Evolutionary conservation across 228 moss, liverwort and hornwort genomes (phyloP), one percentile per base, ranked within the genome.

Genomic region (Sphagnum fallax): DNA sequence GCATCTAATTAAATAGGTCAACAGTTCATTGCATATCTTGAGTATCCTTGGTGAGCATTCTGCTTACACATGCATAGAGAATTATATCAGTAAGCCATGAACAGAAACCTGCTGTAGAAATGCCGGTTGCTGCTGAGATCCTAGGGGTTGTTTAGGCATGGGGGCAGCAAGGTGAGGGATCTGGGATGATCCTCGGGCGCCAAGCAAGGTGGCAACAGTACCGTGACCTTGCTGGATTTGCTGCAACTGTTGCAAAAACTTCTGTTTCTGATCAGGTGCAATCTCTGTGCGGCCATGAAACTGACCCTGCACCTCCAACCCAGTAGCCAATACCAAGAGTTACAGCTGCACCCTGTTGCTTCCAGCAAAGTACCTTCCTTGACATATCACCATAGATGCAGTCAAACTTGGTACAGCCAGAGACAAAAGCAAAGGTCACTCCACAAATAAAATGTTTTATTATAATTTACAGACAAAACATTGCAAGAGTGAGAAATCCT

Each of bases 241-340:
- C 67, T 90, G 92, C 69, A 92, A 82, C 58, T 90, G 88, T 78
- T 95, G 90, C 74, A 95, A 80, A 47, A 92, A 95, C 74, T 92
- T 95, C 72, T 95, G 92, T 70, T 92, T 95, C 73, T 90, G 77
- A 60, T 95, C 95, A 53, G 95, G 95, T 76, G 83, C 84, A 16
- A 95, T 91, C 85, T 88, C 92, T 18, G 94, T 87, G 64, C 90
- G 86, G 70, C 85, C 85, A 77, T 75, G 83, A 59, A 78, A 90
- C 53, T 84, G 79, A 75, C 91, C 94, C 91, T 94, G 72, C 9
- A 71, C 32, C 32, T 32, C 32, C 32, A 32, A 32, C 32, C 32
- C 32, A 15, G 15, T 2, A 60, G 15, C 15, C 3, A 60, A 60
- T 11, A 11, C 11, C 59, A 60, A 15, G 59, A 11, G 15, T 60